Evolutionary conservation across 2,329 filamentous ascomycete genomes (phyloP).

Genomic region (Elsinoe ampelina): DNA sequence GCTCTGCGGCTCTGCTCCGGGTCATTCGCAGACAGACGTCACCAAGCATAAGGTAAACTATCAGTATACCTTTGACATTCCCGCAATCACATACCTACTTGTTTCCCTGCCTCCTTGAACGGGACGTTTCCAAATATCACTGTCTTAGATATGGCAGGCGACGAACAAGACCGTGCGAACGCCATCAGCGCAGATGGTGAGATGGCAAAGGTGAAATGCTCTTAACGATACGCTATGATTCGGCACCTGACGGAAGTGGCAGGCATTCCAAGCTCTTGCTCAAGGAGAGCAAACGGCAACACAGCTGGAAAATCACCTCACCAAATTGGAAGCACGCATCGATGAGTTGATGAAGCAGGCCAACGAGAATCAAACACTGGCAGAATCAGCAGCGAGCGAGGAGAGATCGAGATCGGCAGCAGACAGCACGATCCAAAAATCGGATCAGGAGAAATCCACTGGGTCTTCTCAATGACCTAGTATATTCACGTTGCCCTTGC

Average conservation of each 20-base stretch:
- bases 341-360: constrained; percentile 43
- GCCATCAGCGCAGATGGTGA: constrained; percentile 16
- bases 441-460: constrained; percentile 8
- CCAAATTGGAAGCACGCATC: constrained; percentile 46
- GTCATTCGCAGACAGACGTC: neutral
- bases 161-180: neutral
- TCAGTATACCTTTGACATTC: neutral
- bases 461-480: neutral
- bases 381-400: constrained; percentile 20
- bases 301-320: constrained; percentile 46
- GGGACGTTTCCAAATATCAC: neutral
- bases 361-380: constrained; percentile 32
- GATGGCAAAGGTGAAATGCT: constrained; percentile 16
- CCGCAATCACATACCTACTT: neutral
- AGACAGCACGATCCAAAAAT: neutral
- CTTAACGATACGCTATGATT: neutral
- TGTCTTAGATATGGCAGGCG: neutral
- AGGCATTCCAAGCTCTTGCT: constrained; percentile 43
- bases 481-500: too few relatives aligned
- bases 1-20: neutral
- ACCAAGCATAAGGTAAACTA: constrained; percentile 1
- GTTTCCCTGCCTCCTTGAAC: neutral
- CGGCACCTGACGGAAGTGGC: neutral
- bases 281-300: constrained; percentile 48
- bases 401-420: constrained; percentile 15